phyloP scores from a whole-genome alignment of 805 yeast genomes.

The Grigorovia transvaalensis region DNA sequence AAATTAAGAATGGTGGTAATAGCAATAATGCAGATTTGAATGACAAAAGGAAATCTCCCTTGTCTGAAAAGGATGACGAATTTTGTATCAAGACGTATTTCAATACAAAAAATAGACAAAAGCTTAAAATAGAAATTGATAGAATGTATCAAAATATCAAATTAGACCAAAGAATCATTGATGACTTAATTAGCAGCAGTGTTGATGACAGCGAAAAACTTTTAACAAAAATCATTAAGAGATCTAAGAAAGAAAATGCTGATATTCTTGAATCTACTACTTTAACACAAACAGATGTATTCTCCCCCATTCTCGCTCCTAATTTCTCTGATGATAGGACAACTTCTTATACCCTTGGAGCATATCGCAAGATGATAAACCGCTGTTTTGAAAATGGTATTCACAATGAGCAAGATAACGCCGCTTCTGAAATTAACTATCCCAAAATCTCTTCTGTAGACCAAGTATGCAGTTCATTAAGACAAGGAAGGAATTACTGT shows the following conservation, averaged over 20 bases:
- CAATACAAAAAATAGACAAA: background rate
- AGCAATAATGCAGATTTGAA: background rate
- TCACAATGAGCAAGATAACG: background rate
- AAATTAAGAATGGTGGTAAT: background rate
- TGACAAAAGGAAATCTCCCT: background rate
- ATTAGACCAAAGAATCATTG: background rate
- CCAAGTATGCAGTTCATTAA: too few species aligned
- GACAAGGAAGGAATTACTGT: constrained; percentile 32
- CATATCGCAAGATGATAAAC: background rate
- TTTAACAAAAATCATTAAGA: background rate
- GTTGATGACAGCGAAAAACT: background rate
- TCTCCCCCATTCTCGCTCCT: background rate
- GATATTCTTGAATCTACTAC: background rate
- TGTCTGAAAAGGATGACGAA: background rate
- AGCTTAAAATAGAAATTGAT: background rate
- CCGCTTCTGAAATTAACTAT: background rate
- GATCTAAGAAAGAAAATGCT: background rate
- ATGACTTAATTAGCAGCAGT: background rate
- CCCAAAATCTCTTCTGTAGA: too few species aligned
- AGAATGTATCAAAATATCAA: background rate
- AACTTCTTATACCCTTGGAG: background rate
- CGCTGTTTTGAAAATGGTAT: background rate
- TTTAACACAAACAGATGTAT: background rate
- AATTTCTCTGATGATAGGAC: background rate
- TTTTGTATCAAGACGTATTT: background rate